Conservation (phyloP, 306 rosid genomes). For the Begonia fuchsioides region DNA sequence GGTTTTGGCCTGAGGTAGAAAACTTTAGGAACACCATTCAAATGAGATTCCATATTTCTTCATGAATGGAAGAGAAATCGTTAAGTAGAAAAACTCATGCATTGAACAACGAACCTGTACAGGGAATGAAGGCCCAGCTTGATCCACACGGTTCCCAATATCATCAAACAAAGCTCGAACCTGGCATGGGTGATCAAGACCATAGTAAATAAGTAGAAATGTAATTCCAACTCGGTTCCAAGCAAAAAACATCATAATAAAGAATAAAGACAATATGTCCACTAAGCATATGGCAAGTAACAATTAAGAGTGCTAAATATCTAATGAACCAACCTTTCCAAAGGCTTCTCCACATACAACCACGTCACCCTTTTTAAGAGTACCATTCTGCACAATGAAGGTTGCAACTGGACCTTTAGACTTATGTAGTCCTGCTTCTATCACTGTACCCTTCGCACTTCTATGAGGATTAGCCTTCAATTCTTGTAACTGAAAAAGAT, state of each 20-base stretch:
- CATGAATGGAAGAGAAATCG: too few species aligned
- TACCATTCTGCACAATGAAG: constrained; percentile 84
- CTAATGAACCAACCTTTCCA: constrained; percentile 63
- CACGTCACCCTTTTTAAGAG: constrained; percentile 64
- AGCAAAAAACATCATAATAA: neutral
- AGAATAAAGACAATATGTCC: constrained; percentile 1
- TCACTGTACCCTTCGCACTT: constrained; percentile 78
- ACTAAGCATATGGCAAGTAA: neutral
- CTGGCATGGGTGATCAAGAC: constrained; percentile 17
- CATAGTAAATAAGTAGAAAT: too few species aligned
- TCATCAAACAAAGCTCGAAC: constrained; percentile 95
- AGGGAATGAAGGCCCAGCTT: constrained; percentile 81
- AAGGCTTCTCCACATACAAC: constrained; percentile 86
- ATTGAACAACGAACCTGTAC: constrained; percentile 57
- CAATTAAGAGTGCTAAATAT: constrained; percentile 1
- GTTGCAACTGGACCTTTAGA: constrained; percentile 89
- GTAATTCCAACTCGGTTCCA: too few species aligned
- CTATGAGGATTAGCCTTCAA: constrained; percentile 94
- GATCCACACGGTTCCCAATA: constrained; percentile 63
- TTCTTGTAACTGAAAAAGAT: constrained; percentile 74
- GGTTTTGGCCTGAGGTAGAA: too few species aligned
- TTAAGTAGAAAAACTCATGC: neutral
- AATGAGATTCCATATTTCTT: too few species aligned
- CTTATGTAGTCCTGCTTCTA: constrained; percentile 93
- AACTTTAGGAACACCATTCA: too few species aligned